Evolutionary conservation across 1,284 basidiomycete genomes (phyloP).

Genomic region (Trametes hirsuta): DNA sequence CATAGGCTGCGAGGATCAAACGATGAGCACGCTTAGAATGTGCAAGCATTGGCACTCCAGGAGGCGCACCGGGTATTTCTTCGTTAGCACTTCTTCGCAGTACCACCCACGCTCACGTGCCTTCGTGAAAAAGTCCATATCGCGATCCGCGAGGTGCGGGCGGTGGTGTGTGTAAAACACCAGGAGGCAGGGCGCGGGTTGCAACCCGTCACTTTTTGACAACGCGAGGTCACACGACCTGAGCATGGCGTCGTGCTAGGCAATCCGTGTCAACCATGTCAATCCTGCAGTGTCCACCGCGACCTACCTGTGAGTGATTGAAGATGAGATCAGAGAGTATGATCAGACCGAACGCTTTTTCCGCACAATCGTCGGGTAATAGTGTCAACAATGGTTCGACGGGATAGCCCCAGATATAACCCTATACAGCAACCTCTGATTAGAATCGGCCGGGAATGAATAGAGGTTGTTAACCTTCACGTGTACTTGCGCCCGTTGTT

Average conservation of each 20-base stretch:
- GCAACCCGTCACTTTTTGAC: slow-evolving; percentile 12
- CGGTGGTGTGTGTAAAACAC: slow-evolving; percentile 95
- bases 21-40: background rate
- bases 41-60: too few relatives aligned
- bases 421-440: slow-evolving; percentile 50
- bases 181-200: slow-evolving; percentile 60
- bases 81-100: slow-evolving; percentile 74
- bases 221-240: slow-evolving; percentile 67
- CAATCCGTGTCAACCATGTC: background rate
- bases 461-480: slow-evolving; percentile 49
- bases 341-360: slow-evolving; percentile 71
- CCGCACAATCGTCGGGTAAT: slow-evolving; percentile 14
- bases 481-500: slow-evolving; percentile 38
- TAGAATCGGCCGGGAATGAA: background rate
- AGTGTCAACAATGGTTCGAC: slow-evolving; percentile 54
- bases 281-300: background rate
- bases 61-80: slow-evolving; percentile 60
- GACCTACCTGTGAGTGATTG: slow-evolving; percentile 77
- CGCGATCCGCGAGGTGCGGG: slow-evolving; percentile 82
- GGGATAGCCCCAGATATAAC: slow-evolving; percentile 90
- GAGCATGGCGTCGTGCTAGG: slow-evolving; percentile 82
- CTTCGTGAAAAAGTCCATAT: slow-evolving; percentile 83
- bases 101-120: slow-evolving; percentile 74
- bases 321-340: slow-evolving; percentile 93
- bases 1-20: slow-evolving; percentile 63